Evolutionary conservation across 1,284 basidiomycete genomes (phyloP), one percentile per base, ranked within the genome.

Genomic region (Ceratobasidium sp.): DNA sequence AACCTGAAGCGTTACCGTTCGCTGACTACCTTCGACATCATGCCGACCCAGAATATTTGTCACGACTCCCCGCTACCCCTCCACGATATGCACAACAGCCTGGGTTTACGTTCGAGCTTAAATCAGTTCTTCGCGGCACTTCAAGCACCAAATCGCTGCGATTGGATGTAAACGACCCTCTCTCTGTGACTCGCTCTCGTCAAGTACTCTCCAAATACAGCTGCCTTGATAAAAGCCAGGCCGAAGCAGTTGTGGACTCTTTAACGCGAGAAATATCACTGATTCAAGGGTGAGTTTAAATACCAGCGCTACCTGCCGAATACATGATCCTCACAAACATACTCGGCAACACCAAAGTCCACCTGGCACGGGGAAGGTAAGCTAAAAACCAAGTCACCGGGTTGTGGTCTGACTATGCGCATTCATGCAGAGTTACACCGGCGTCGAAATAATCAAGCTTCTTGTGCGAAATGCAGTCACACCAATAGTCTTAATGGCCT

Each of bases 341-440:
- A 51, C 33, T 26, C 33, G 6, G 11, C 77, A 4, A 53, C 20
- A 35, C 23, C 26, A 39, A 53, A 91, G 90, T 37, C 92, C 92
- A 37, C 92, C 92, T 6, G 92, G 92, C 1, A 93, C 92, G 0
- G 92, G 92, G 79, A 93, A 93, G 86, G 90, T 90, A 75, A 77
- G 79, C 20, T 26, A 31, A 3, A 64, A 1, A 20, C 17, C 4
- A 51, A 53, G 26, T n/a, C 31, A 66, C 5, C 28, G 23, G 3
- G 31, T 31, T 4, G 4, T 45, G 7, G 7, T 33, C 20, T 73
- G 26, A 10, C 20, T 23, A 23, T 39, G 10, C 4, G 45, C 60
- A 17, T 15, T 6, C 15, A 4, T n/a, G 6, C 26, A 90, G 89
- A 91, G 89, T 65, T 92, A 86, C 79, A 90, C 90, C 0, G 92